These are phyloP conservation scores for Ustilago xerochloae DNA, from an alignment of 1,284 basidiomycete genomes.

Conservation along the genomic window DNA sequence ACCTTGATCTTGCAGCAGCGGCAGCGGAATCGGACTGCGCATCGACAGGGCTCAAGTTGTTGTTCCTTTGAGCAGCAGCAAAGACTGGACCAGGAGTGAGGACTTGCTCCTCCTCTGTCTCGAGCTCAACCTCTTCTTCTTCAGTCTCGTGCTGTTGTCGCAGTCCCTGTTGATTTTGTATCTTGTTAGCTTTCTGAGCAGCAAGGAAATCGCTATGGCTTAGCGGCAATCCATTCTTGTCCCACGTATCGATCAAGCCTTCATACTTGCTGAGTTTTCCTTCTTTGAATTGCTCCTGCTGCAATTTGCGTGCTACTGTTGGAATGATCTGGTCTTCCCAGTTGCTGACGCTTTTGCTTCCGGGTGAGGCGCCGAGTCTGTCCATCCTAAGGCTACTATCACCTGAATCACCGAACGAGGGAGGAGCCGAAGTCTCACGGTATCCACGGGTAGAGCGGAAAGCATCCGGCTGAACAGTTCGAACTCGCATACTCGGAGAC, in stretches of 20 bases:
- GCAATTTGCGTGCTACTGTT: conserved; percentile 51
- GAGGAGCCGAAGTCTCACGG: conserved; percentile 36
- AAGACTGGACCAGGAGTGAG: conserved; percentile 6
- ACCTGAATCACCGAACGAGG: conserved; percentile 14
- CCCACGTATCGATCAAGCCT: conserved; percentile 61
- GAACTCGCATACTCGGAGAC: conserved; percentile 11
- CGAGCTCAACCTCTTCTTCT: conserved; percentile 3
- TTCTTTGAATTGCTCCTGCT: conserved; percentile 51
- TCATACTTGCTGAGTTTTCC: conserved; percentile 46
- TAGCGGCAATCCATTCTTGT: conserved; percentile 53
- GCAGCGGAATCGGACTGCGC: background rate
- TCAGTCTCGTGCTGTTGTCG: conserved; percentile 4
- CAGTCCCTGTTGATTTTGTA: conserved; percentile 21
- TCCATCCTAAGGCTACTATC: background rate
- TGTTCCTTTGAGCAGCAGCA: background rate
- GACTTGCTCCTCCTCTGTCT: conserved; percentile 10
- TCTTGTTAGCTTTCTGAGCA: conserved; percentile 10
- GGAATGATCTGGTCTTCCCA: conserved; percentile 62
- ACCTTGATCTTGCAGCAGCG: conserved; percentile 7
- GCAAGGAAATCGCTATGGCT: conserved; percentile 38
- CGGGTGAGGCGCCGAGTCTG: conserved; percentile 20
- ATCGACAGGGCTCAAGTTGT: conserved; percentile 15
- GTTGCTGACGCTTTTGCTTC: conserved; percentile 35
- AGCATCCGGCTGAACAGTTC: conserved; percentile 32
- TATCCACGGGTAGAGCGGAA: conserved; percentile 24